Base-by-base conservation (phyloP, 2,329 filamentous ascomycete genomes). In the Xylaria sp. region DNA sequence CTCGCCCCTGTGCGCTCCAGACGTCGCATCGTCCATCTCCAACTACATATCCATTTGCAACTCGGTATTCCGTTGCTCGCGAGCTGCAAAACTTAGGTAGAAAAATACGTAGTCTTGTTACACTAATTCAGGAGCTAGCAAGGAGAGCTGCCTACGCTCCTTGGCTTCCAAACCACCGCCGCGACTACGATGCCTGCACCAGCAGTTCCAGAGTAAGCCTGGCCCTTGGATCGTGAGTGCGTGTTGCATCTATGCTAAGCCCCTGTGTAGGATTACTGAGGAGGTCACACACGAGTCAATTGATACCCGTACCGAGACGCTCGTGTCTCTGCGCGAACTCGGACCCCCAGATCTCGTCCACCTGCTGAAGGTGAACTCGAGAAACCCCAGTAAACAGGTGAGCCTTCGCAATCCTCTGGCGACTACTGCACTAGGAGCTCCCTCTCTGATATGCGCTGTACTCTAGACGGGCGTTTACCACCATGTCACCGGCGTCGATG, bases 271-370 rank as follows among this genome's bases (percentile, higher is more conserved):
- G 83, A 91, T 99, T 77, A 95, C 94, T 76, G 96, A 99, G 84
- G 94, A 98, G 82, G 89, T 96, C 73, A 88, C 97, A 71, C 92
- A 97, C 79, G 94, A 97, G 76, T 93, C 95, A 62, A 91, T 98
- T 81, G 94, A 98, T 79, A 91, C 94, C 76, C 91, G 96, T 80
- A 97, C 95, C 75, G 96, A 99, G 79, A 92, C 92, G 52, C 88
- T 99, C 48, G 87, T 92, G 74, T 89, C 90, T 57, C 87, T 99
- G 72, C 92, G 96, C 78, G 96, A 99, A 86, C 89, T 99, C 67
- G 96, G 96, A 51, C 96, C 96, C 32, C 96, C 96, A 63, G 96
- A 99, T 82, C 88, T 99, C 34, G 95, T 98, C 48, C 96, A 99
- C 82, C 88, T 99, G 66, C 89, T 97, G 76, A 98, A 98, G 81